These are phyloP conservation scores for Bruguiera parviflora DNA, from an alignment of 345 rosid species.

Conservation along the genomic window DNA sequence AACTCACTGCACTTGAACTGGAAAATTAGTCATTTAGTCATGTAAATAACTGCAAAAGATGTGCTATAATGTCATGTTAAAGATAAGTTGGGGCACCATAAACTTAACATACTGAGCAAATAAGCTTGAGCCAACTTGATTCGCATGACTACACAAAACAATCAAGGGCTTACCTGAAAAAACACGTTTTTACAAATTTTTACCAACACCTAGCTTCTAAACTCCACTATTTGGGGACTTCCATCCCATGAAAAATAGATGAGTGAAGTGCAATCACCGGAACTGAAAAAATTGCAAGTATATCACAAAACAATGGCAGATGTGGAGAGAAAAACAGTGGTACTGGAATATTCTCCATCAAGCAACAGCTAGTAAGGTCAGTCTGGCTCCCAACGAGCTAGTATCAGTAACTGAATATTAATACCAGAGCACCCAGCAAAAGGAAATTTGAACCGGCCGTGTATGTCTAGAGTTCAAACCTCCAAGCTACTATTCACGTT, in stretches of 20 bases:
- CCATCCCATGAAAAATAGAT: neutral
- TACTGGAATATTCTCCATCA: constrained; percentile 4
- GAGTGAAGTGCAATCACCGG: neutral
- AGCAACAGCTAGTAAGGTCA: constrained; percentile 21
- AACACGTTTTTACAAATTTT: no score
- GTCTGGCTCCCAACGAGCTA: constrained; percentile 14
- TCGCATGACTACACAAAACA: neutral
- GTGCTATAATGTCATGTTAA: no score
- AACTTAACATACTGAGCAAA: no score
- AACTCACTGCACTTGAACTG: no score
- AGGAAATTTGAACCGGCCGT: neutral
- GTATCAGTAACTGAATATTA: constrained; percentile 16
- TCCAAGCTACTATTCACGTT: constrained; percentile 8
- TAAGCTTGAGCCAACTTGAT: no score
- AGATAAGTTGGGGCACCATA: no score
- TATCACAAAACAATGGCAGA: constrained; percentile 7
- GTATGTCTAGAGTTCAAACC: constrained; percentile 4
- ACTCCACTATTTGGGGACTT: neutral
- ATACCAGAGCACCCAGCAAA: constrained; percentile 18
- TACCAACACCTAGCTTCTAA: no score
- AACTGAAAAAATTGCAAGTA: neutral
- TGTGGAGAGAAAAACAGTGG: neutral
- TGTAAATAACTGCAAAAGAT: no score
- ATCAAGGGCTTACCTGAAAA: neutral
- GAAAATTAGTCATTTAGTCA: no score